Evolutionary conservation across 805 yeast species (phyloP), one percentile per base, ranked within the genome.

Genomic region (Candida pseudoglaebosa): DNA sequence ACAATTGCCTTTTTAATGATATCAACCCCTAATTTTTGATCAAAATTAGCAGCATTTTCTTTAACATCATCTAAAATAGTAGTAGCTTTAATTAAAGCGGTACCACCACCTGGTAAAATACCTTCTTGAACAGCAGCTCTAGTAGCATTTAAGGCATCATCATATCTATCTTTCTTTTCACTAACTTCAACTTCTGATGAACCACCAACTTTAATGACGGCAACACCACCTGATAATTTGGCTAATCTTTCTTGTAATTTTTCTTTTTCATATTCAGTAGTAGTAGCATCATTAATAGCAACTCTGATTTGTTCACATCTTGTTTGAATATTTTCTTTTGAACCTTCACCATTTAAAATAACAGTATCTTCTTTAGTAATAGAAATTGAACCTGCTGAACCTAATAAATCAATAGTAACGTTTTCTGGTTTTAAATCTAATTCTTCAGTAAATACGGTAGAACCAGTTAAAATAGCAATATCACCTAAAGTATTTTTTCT

Each of bases 61-160:
- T 80, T 73, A 47, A 86, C 80, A 16, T 64, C 71, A 48, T 80
- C 88, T 56, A 93, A 76, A 46, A 81, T 65, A 53, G 79, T 75
- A 38, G 95, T 78, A 37, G 98, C 97, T 78, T 93, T 93, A 57
- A 88, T 77, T 59, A 93, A 77, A 42, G 99, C 99, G 50, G 97
- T 88, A 71, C 99, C 99, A 65, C 99, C 99, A 73, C 99, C 99
- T 60, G 99, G 99, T 51, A 93, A 77, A 61, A 93, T 89, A 71
- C 99, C 99, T 70, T 88, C 96, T 70, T 91, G 91, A 48, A 93
- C 96, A 49, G 99, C 99, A 45, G 99, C 97, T 70, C 98, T 88
- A 38, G 98, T 93, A 40, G 99, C 97, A 62, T 93, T 91, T 62
- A 93, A 77, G 19, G 99, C 98, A 72, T 93, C 99, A 57, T 93